Base-by-base conservation (phyloP, 805 yeast genomes). In the Teunomyces panamensis region DNA sequence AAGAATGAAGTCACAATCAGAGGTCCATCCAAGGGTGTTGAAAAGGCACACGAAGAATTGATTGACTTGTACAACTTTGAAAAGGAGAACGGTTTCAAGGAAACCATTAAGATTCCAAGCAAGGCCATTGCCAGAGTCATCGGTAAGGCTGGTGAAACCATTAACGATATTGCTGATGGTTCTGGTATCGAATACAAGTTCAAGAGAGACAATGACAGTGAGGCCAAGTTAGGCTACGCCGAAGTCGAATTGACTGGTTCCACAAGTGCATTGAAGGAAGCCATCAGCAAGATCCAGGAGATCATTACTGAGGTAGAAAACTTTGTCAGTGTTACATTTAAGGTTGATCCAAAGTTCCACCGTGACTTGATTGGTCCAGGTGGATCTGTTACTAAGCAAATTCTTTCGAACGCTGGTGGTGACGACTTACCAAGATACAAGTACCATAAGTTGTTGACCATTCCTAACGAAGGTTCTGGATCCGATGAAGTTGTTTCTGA, bases 1-100 rank as follows among this genome's bases (percentile, higher is more conserved):
- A 71, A 74, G 57, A 78, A 81, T 59, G 94, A 87, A 56, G 83
- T 86, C 36, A 71, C 77, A 28, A 78, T 92, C 49, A 83, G 84
- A 59, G 97, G 97, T 47, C 96, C 97, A 43, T 87, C 97, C 24
- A 85, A 84, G 67, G 94, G 92, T 56, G 98, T 87, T 30, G 76
- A 81, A 30, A 83, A 84, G 63, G 95, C 95, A 30, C 82, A 81
- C 63, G 91, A 84, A 52, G 97, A 91, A 72, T 71, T 95, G 60
- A 77, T 79, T 56, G 97, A 90, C 48, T 77, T 95, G 52, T 74
- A 88, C 56, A 85, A 86, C 56, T 94, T 85, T 65, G 98, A 91
- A 67, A 84, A 79, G 59, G 96, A 88, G 57, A 89, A 90, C 62
- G 92, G 96, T 13, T 80, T 81, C 69, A 77, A 79, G 49, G 75